A percentile compares a stretch with the other conserved stretches of the same genome.
Evolutionary conservation across 805 yeast genomes (phyloP).

Genomic region (Metschnikowia rubicola): DNA sequence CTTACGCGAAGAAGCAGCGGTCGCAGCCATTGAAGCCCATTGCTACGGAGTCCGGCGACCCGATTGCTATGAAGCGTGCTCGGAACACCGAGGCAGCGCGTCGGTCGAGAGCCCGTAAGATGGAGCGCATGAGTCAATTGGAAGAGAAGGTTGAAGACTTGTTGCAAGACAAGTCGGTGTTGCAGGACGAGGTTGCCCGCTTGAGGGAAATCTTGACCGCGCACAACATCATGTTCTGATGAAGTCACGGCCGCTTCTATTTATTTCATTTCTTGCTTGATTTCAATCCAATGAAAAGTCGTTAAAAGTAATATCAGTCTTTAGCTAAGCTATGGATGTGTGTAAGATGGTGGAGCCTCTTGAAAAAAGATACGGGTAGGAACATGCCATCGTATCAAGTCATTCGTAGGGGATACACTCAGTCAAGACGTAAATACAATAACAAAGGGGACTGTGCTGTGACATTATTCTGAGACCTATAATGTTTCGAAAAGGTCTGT

Average conservation of each 20-base stretch:
- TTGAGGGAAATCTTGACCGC: slow-evolving; percentile 46
- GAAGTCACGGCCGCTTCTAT: background rate
- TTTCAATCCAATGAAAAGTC: no score
- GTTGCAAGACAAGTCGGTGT: slow-evolving; percentile 51
- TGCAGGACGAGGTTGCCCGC: slow-evolving; percentile 63
- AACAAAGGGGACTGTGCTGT: no score
- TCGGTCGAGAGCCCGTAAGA: slow-evolving; percentile 88
- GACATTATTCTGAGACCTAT: no score
- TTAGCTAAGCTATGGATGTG: no score
- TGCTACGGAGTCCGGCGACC: slow-evolving; percentile 51
- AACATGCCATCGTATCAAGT: no score
- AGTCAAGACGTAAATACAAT: no score
- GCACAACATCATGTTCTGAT: slow-evolving; percentile 14
- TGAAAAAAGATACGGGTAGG: no score
- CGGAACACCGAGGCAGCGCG: slow-evolving; percentile 98
- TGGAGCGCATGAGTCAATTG: slow-evolving; percentile 80
- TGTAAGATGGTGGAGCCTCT: no score
- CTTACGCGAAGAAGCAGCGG: slow-evolving; percentile 78
- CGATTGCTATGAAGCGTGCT: slow-evolving; percentile 82
- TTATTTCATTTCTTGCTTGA: background rate
- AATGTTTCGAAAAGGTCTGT: no score
- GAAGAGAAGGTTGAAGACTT: slow-evolving; percentile 73
- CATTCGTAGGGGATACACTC: no score
- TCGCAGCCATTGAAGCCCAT: slow-evolving; percentile 69
- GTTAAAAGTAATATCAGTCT: no score